Percentiles rank a stretch among this genome's conserved stretches.
phyloP scores from a whole-genome alignment of 768 basidiomycete species.

The Tylopilus sp. region DNA sequence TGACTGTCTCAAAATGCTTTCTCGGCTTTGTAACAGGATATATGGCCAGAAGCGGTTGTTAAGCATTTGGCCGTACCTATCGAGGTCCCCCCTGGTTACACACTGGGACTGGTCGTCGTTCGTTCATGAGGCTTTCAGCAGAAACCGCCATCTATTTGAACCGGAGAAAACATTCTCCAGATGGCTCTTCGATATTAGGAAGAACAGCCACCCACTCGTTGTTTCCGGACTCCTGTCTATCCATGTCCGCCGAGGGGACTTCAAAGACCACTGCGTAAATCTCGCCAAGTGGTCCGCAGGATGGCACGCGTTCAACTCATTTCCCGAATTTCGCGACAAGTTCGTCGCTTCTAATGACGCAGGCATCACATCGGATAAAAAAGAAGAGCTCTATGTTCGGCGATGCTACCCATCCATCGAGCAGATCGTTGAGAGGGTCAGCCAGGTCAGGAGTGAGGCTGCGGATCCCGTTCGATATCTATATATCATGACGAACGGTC shows the following conservation, averaged over 20 bases:
- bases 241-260: constrained; percentile 53
- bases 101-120: constrained; percentile 39
- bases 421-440: constrained; percentile 41
- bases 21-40: constrained; percentile 24
- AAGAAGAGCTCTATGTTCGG: constrained; percentile 25
- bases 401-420: constrained; percentile 44
- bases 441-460: constrained; percentile 28
- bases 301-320: constrained; percentile 45
- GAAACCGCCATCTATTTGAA: constrained; percentile 29
- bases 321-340: constrained; percentile 40
- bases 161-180: background rate
- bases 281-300: constrained; percentile 34
- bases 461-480: constrained; percentile 32
- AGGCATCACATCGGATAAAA: constrained; percentile 1
- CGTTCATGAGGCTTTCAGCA: constrained; percentile 29
- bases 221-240: constrained; percentile 46
- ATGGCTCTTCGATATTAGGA: background rate
- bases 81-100: constrained; percentile 32
- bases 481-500: constrained; percentile 50
- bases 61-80: constrained; percentile 33
- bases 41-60: constrained; percentile 33
- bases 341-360: constrained; percentile 17
- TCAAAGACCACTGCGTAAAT: constrained; percentile 39
- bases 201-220: constrained; percentile 7
- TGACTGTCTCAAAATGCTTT: background rate